phyloP scores from a whole-genome alignment of 176 grass and related monocot species.

The Olyra latifolia region DNA sequence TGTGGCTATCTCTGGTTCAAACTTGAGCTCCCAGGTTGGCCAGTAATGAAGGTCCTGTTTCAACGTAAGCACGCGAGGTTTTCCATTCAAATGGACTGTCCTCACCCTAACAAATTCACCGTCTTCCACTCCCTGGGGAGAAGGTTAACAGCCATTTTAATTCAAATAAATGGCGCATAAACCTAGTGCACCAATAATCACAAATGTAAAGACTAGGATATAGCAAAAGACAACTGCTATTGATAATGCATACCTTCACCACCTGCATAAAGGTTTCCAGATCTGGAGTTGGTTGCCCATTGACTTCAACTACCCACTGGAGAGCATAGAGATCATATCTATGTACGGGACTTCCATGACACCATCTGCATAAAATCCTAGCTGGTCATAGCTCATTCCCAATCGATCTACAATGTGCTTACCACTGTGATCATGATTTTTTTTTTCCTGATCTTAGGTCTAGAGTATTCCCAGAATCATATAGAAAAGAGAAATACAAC shows the following conservation, averaged over 20 bases:
- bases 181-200: constrained; percentile 1
- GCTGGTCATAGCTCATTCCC: constrained; percentile 15
- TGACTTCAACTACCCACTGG: constrained; percentile 97
- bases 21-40: constrained; percentile 95
- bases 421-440: not conserved
- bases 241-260: constrained; percentile 57
- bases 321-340: constrained; percentile 97
- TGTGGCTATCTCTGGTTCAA: constrained; percentile 79
- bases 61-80: constrained; percentile 84
- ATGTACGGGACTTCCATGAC: constrained; percentile 96
- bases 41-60: constrained; percentile 99
- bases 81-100: constrained; percentile 94
- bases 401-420: constrained; percentile 3
- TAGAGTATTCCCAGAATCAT: not conserved
- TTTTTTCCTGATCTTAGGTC: too few species aligned
- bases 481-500: not conserved
- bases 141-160: constrained; percentile 19
- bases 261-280: constrained; percentile 86
- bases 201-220: not conserved
- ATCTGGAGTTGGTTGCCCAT: constrained; percentile 81
- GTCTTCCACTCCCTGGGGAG: constrained; percentile 74
- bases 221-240: not conserved
- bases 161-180: not conserved
- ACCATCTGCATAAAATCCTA: constrained; percentile 70
- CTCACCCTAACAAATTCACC: constrained; percentile 94